Conservation (phyloP, 1,139 yeast genomes). For the Maudiozyma humilis region DNA sequence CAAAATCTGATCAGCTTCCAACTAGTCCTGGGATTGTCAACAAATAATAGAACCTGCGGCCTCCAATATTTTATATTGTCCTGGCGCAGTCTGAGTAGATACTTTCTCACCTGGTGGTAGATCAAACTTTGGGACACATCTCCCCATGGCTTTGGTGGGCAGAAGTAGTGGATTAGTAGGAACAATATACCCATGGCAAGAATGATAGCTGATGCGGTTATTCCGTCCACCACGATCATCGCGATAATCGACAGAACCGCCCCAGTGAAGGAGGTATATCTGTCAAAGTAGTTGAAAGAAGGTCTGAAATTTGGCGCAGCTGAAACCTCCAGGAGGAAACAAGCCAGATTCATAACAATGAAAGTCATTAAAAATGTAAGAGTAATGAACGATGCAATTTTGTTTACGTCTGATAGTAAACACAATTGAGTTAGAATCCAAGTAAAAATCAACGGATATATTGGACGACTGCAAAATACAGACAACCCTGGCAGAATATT, state of each 20-base stretch:
- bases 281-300: slow-evolving; percentile 76
- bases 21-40: slow-evolving; percentile 83
- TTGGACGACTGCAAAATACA: slow-evolving; percentile 53
- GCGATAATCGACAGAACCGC: slow-evolving; percentile 62
- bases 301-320: slow-evolving; percentile 97
- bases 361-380: slow-evolving; percentile 97
- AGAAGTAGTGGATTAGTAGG: slow-evolving; percentile 71
- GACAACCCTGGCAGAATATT: slow-evolving; percentile 69
- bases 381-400: slow-evolving; percentile 88
- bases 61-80: slow-evolving; percentile 97
- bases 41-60: slow-evolving; percentile 80
- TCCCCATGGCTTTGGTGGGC: slow-evolving; percentile 96
- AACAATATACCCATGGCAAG: slow-evolving; percentile 58
- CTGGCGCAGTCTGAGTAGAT: slow-evolving; percentile 67
- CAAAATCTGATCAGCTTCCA: slow-evolving; percentile 94
- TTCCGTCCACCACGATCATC: slow-evolving; percentile 90
- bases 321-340: slow-evolving; percentile 76
- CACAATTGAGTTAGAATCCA: slow-evolving; percentile 79
- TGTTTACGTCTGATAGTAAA: slow-evolving; percentile 80
- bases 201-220: slow-evolving; percentile 72
- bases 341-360: slow-evolving; percentile 85
- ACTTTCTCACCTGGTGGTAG: slow-evolving; percentile 92
- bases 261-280: slow-evolving; percentile 74
- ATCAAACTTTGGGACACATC: slow-evolving; percentile 91
- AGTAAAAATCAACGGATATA: slow-evolving; percentile 59